Evolutionary conservation across 1,284 basidiomycete species (phyloP).

Genomic region (Tetrapyrgos nigripes): DNA sequence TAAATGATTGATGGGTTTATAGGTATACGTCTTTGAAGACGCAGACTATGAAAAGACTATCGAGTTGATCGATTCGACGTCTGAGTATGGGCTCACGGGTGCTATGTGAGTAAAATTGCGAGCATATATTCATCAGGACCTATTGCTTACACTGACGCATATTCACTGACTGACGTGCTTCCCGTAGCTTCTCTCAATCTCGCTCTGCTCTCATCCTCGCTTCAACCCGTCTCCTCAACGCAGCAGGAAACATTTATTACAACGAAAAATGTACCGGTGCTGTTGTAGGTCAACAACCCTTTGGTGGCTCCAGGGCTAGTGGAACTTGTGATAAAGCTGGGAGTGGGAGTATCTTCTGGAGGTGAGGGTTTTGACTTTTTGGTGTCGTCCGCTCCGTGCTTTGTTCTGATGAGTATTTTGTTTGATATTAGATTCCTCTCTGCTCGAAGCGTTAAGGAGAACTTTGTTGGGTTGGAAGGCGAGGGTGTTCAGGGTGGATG

Average conservation of each 20-base stretch:
- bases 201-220: constrained; percentile 80
- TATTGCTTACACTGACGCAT: neutral
- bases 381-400: too few species aligned
- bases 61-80: constrained; percentile 87
- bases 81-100: constrained; percentile 91
- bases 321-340: constrained; percentile 99
- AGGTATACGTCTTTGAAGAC: constrained; percentile 89
- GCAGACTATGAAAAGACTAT: constrained; percentile 85
- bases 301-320: constrained; percentile 91
- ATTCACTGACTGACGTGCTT: constrained; percentile 12
- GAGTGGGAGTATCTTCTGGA: constrained; percentile 88
- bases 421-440: too few species aligned
- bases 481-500: constrained; percentile 47
- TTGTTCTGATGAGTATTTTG: too few species aligned
- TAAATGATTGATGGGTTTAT: constrained; percentile 14
- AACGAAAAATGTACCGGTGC: constrained; percentile 98
- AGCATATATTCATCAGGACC: constrained; percentile 1
- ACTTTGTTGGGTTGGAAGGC: constrained; percentile 77
- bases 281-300: constrained; percentile 95
- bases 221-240: constrained; percentile 82
- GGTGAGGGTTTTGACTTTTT: too few species aligned
- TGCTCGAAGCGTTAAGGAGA: constrained; percentile 96
- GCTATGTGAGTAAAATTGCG: constrained; percentile 66
- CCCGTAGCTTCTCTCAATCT: constrained; percentile 78
- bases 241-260: constrained; percentile 93